phyloP scores from a whole-genome alignment of 139 green algal species.

The Ulvella scutata region DNA sequence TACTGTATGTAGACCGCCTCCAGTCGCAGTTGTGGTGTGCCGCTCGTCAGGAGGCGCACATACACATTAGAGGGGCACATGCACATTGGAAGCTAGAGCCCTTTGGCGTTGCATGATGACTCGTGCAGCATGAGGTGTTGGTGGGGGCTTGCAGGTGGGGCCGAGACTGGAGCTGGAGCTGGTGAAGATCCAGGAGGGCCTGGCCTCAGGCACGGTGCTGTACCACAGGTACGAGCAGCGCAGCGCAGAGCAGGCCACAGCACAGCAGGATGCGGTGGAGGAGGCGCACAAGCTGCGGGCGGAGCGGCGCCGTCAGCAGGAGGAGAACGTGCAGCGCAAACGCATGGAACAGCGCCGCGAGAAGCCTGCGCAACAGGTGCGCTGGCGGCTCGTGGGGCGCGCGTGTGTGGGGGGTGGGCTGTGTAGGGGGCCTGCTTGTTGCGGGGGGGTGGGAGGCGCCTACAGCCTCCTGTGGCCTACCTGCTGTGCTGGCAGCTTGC shows the following conservation, averaged over 20 bases:
- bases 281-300: slow-evolving; percentile 18
- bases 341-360: neutral
- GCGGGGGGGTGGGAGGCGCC: no score
- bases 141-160: slow-evolving; percentile 34
- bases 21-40: no score
- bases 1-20: no score
- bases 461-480: no score
- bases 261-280: slow-evolving; percentile 26
- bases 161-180: slow-evolving; percentile 80
- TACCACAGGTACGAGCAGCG: slow-evolving; percentile 69
- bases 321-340: slow-evolving; percentile 13
- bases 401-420: no score
- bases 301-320: slow-evolving; percentile 26
- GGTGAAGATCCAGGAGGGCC: slow-evolving; percentile 89
- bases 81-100: no score
- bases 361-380: neutral
- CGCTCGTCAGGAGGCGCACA: no score
- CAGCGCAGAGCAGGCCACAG: slow-evolving; percentile 31
- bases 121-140: neutral
- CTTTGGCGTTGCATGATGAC: neutral
- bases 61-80: no score
- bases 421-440: no score
- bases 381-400: no score
- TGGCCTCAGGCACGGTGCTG: slow-evolving; percentile 76
- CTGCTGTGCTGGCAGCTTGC: no score